Base-by-base conservation (phyloP, 1,139 yeast species). In the Diutina pseudorugosa region DNA sequence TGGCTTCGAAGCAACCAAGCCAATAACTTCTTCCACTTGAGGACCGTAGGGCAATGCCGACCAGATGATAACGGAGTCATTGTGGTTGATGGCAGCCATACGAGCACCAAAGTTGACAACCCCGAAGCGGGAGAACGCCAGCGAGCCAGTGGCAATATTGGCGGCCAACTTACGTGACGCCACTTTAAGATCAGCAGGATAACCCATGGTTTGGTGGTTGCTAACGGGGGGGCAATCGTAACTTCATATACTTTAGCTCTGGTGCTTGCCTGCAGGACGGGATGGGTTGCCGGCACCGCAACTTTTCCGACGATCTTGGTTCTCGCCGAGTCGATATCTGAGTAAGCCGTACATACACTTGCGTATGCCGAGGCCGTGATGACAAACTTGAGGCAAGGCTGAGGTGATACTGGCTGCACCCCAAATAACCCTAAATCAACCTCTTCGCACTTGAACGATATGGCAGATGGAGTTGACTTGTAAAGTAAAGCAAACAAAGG, bases 21-120 rank as follows among this genome's bases (percentile, higher is more conserved):
- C 61, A 42, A 80, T 60, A 1, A 72, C 68, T 33, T 68, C 66
- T 36, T 71, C 62, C 4, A 77, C 76, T 41, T 65, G 70, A 5
- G 71, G 68, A 1, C 81, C 79, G 59, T 73, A 77, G 1, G 89
- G 89, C 51, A 83, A 71, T 0, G 88, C 82, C 2, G 83, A 76
- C 76, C 82, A 79, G 8, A 83, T 76, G 9, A 80, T 65, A 21
- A 81, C 66, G 50, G 68, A 63, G 51, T 65, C 63, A 42, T 71
- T 62, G 53, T 67, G 61, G 51, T 75, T 66, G 55, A 73, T 62
- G 8, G 81, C 65, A 0, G 86, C 77, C 78, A 80, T 75, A 55
- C 89, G 69, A 18, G 78, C 83, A 25, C 90, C 91, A 56, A 83
- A 75, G 53, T 77, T 73, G 53, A 81, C 56, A 49, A 61, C 64